Evolutionary conservation across 2,329 filamentous ascomycete species (phyloP).

Genomic region (Leptosphaerulina australis): DNA sequence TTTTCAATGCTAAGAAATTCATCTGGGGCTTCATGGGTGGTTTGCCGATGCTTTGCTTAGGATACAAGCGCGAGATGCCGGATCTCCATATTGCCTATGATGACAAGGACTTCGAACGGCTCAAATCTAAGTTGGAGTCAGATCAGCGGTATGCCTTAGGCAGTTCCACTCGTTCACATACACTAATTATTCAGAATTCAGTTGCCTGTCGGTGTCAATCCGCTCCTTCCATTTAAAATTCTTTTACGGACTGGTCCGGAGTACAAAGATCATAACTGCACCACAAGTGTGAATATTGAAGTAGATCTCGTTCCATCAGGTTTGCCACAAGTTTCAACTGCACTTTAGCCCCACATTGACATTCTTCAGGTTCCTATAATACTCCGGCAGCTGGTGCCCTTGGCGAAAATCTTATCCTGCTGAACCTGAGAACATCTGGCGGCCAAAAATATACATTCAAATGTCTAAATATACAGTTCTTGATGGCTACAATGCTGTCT

Average conservation of each 20-base stretch:
- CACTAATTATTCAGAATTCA: conserved; percentile 34
- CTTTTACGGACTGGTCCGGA: conserved; percentile 42
- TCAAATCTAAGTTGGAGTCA: conserved; percentile 36
- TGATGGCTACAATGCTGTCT: conserved; percentile 35
- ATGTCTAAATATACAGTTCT: conserved; percentile 39
- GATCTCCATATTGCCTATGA: conserved; percentile 46
- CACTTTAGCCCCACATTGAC: background rate
- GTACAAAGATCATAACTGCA: conserved; percentile 37
- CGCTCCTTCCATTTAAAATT: conserved; percentile 38
- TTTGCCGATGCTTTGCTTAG: conserved; percentile 42
- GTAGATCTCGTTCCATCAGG: conserved; percentile 41
- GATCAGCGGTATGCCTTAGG: conserved; percentile 33
- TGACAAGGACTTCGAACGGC: conserved; percentile 36
- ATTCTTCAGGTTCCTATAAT: conserved; percentile 19
- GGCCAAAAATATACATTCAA: conserved; percentile 36
- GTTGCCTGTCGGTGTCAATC: conserved; percentile 39
- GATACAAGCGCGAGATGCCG: conserved; percentile 38
- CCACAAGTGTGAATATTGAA: conserved; percentile 35
- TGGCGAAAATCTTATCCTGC: conserved; percentile 31
- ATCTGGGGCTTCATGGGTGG: conserved; percentile 41
- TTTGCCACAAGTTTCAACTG: conserved; percentile 5
- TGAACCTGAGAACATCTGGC: conserved; percentile 30
- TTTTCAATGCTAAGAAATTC: conserved; percentile 43
- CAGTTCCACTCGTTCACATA: too few species aligned
- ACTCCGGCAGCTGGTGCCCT: conserved; percentile 36